These are phyloP conservation scores for Boletus pseudopeckii DNA, from an alignment of 768 basidiomycete genomes.

Conservation along the genomic window DNA sequence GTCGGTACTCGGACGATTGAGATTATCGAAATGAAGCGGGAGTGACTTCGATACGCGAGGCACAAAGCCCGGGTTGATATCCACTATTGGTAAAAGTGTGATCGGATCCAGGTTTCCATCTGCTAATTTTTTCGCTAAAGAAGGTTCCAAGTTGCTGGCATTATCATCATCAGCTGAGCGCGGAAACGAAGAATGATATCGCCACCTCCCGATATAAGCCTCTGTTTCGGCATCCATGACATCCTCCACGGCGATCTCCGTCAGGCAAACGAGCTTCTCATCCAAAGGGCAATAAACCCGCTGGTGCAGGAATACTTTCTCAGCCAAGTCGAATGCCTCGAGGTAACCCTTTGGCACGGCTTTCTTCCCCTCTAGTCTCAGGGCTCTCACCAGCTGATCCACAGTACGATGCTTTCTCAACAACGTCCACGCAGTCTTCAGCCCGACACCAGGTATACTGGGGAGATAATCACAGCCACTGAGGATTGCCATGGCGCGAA, in stretches of 20 bases:
- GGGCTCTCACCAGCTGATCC: constrained; percentile 73
- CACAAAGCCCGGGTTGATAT: constrained; percentile 67
- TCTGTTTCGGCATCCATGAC: constrained; percentile 60
- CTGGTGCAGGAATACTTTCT: constrained; percentile 91
- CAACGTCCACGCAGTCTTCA: constrained; percentile 88
- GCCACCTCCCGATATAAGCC: constrained; percentile 67
- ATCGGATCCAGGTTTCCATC: constrained; percentile 69
- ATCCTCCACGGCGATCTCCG: constrained; percentile 49
- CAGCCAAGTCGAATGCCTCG: constrained; percentile 72
- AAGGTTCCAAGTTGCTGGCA: constrained; percentile 58
- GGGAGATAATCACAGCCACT: constrained; percentile 92
- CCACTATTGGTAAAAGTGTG: constrained; percentile 63
- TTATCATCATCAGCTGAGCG: constrained; percentile 9
- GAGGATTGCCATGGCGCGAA: constrained; percentile 90
- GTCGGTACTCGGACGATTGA: constrained; percentile 24
- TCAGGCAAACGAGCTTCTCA: constrained; percentile 67
- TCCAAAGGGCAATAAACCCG: constrained; percentile 79
- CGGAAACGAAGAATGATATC: not conserved
- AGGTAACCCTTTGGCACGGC: constrained; percentile 74
- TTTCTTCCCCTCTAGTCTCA: constrained; percentile 83
- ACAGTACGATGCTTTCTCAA: constrained; percentile 83
- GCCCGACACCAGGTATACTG: constrained; percentile 85
- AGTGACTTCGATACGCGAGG: constrained; percentile 51
- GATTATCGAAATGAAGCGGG: constrained; percentile 30
- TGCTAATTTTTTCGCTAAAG: constrained; percentile 64